Conservation (phyloP, 495 filamentous ascomycete species). For the Chaetomium fimeti region DNA sequence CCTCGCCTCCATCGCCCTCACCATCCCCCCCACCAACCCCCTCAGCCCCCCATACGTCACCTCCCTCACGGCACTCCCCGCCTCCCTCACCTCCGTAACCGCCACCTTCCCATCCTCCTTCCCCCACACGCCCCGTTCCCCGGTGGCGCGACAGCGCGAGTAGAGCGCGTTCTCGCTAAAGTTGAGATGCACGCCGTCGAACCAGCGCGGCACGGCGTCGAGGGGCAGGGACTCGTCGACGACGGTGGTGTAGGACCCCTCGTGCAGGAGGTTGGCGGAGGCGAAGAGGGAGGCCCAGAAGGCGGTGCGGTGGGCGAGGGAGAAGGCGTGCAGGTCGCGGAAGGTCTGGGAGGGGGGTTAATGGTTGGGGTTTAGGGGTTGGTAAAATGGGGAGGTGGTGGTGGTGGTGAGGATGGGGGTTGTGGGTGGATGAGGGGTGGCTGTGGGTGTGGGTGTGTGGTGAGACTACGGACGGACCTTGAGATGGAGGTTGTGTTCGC, state of each 20-base stretch:
- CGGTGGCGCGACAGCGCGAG: slow-evolving; percentile 38
- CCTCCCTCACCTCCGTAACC: slow-evolving; percentile 70
- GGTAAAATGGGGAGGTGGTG: no score
- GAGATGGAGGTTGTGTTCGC: slow-evolving; percentile 42
- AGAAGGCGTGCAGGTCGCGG: slow-evolving; percentile 22
- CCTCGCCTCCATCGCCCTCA: slow-evolving; percentile 59
- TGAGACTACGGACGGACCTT: slow-evolving; percentile 38
- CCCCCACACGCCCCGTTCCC: slow-evolving; percentile 40
- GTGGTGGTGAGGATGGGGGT: neutral
- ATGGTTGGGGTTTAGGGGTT: neutral
- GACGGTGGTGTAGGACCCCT: slow-evolving; percentile 56
- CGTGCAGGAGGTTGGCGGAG: slow-evolving; percentile 57
- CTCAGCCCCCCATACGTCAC: slow-evolving; percentile 66
- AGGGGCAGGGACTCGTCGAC: slow-evolving; percentile 67
- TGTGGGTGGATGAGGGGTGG: neutral
- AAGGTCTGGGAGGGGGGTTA: slow-evolving; percentile 7
- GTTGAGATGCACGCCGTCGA: slow-evolving; percentile 62
- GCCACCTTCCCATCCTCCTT: slow-evolving; percentile 72
- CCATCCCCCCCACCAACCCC: slow-evolving; percentile 51
- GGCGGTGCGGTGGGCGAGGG: slow-evolving; percentile 39
- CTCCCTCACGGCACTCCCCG: slow-evolving; percentile 53
- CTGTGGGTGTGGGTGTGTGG: neutral
- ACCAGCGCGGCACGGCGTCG: slow-evolving; percentile 67
- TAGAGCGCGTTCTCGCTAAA: slow-evolving; percentile 65
- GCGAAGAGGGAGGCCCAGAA: slow-evolving; percentile 69